Evolutionary conservation across 2,329 filamentous ascomycete genomes (phyloP), one percentile per base, ranked within the genome.

Genomic region (Zymoseptoria brevis): DNA sequence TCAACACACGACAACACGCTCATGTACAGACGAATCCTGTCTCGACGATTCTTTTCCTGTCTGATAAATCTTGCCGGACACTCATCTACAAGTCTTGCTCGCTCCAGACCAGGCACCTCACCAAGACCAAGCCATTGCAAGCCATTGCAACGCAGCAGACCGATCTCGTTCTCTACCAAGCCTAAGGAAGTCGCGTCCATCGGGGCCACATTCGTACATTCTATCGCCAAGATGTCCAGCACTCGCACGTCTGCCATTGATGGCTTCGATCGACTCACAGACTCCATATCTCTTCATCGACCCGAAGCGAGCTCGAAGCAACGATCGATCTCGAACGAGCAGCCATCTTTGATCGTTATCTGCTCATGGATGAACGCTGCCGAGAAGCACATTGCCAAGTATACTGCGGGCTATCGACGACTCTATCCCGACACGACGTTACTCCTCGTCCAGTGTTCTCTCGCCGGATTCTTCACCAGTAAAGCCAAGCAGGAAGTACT

Each of bases 271-370:
- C 49, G 29, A 3, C 8, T 61, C 41, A 54, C 56, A 11, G 30
- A 51, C 4, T 19, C 19, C 30, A 54, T 61, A n/a, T 58, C 41
- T 16, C 45, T 58, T 9, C 56, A 55, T 29, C 52, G 41, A 19
- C 53, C 59, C 49, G 16, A 26, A 56, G 21, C 30, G n/a, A 41
- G 48, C 50, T 53, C 24, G 8, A 52, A n/a, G n/a, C 11, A 24
- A 22, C 22, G 13, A 54, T 50, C 19, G 30, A 53, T 54, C 9
- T 26, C 19, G 6, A 8, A n/a, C 13, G n/a, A 21, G 50, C 45
- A n/a, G 9, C 67, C 69, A 50, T 72, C 71, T 53, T 64, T 78
- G 57, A 73, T 73, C 60, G 71, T 76, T 59, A 56, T 73, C 9
- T 71, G 68, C 61, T 67, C 65, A 22, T 73, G 71, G 70, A 67